phyloP scores from a whole-genome alignment of 495 filamentous ascomycete species.

The Bombardia bombarda region DNA sequence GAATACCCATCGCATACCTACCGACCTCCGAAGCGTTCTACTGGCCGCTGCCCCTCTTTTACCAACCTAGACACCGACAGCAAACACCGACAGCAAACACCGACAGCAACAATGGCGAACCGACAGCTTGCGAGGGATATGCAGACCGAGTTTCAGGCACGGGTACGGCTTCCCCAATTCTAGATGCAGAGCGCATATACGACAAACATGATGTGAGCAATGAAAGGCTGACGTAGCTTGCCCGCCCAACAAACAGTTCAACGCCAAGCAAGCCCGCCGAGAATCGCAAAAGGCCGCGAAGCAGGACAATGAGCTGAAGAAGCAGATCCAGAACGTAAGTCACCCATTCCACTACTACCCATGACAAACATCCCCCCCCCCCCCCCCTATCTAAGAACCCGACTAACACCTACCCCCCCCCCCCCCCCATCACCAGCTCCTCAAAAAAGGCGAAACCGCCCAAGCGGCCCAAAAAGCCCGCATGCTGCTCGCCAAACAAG shows the following conservation, averaged over 20 bases:
- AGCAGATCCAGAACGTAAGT: conserved; percentile 70
- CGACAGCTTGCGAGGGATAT: conserved; percentile 43
- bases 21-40: too few relatives aligned
- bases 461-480: conserved; percentile 78
- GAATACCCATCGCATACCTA: too few relatives aligned
- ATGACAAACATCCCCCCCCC: too few relatives aligned
- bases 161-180: conserved; percentile 31
- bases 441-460: conserved; percentile 61
- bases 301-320: conserved; percentile 72
- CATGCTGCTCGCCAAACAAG: conserved; percentile 46
- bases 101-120: conserved; percentile 39
- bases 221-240: too few relatives aligned
- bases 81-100: not conserved
- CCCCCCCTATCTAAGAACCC: not conserved
- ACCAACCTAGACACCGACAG: too few relatives aligned
- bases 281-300: conserved; percentile 76
- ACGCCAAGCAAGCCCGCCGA: conserved; percentile 72
- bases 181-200: too few relatives aligned
- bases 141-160: conserved; percentile 45
- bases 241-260: too few relatives aligned
- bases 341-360: too few relatives aligned
- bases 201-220: too few relatives aligned
- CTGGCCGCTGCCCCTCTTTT: too few relatives aligned
- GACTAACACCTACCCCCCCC: not conserved
- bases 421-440: conserved; percentile 42